Conservation (phyloP, 2,329 filamentous ascomycete species). For the Rhinocladiella mackenziei region DNA sequence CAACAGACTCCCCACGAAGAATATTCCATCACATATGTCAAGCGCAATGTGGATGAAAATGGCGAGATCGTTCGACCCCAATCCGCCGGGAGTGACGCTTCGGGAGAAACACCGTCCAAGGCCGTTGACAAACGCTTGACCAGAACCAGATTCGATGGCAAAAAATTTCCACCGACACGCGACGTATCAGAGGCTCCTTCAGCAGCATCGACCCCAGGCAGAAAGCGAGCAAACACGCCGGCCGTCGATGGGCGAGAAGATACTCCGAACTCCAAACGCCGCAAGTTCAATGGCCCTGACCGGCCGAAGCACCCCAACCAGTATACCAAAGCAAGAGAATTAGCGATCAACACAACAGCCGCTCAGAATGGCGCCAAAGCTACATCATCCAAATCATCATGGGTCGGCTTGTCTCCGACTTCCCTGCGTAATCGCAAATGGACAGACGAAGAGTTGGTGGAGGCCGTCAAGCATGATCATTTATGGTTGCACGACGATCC, state of each 20-base stretch:
- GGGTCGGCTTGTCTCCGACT: conserved; percentile 16
- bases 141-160: conserved; percentile 27
- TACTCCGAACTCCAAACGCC: conserved; percentile 25
- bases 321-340: conserved; percentile 24
- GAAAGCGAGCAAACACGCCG: conserved; percentile 21
- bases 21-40: conserved; percentile 25
- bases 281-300: conserved; percentile 15
- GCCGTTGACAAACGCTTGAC: conserved; percentile 23
- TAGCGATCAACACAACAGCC: conserved; percentile 3
- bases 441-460: conserved; percentile 27
- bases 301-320: conserved; percentile 27
- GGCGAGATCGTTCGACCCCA: conserved; percentile 20
- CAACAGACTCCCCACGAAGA: conserved; percentile 24
- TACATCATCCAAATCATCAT: conserved; percentile 5
- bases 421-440: conserved; percentile 22
- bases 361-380: conserved; percentile 7
- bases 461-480: conserved; percentile 25
- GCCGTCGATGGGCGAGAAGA: conserved; percentile 15
- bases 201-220: conserved; percentile 17
- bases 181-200: conserved; percentile 26
- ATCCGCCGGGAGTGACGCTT: conserved; percentile 18
- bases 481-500: conserved; percentile 26
- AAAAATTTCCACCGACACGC: conserved; percentile 26
- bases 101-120: conserved; percentile 18
- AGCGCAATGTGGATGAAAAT: conserved; percentile 22